phyloP scores from a whole-genome alignment of 2,329 filamentous ascomycete species.

The Lizonia empirigonia region DNA sequence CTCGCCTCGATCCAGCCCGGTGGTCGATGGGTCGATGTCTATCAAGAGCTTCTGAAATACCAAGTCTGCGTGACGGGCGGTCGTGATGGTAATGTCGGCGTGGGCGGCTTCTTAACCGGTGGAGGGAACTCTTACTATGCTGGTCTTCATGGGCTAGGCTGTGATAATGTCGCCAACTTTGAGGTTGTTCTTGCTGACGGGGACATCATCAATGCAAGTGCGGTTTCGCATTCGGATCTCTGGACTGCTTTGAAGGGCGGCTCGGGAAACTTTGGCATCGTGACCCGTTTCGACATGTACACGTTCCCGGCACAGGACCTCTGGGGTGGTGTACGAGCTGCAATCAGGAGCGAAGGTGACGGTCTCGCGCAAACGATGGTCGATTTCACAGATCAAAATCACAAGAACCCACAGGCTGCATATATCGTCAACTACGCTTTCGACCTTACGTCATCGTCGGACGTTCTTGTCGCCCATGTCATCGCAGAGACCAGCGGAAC shows the following conservation, averaged over 20 bases:
- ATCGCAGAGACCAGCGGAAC: constrained; percentile 15
- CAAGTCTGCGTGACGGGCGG: constrained; percentile 25
- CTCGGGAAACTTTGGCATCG: constrained; percentile 52
- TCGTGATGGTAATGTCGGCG: constrained; percentile 36
- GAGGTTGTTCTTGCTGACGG: constrained; percentile 48
- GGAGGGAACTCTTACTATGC: constrained; percentile 29
- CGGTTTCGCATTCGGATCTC: constrained; percentile 42
- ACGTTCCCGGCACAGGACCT: constrained; percentile 23
- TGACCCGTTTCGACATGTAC: constrained; percentile 50
- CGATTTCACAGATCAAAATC: constrained; percentile 32
- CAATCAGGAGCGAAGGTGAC: neutral
- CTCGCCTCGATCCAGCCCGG: constrained; percentile 35
- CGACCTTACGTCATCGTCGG: neutral
- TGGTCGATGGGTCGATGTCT: constrained; percentile 45
- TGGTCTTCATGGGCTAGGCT: constrained; percentile 22
- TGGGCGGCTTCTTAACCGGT: constrained; percentile 39
- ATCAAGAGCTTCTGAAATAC: constrained; percentile 31
- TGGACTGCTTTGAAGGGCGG: constrained; percentile 52
- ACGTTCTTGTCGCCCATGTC: constrained; percentile 13
- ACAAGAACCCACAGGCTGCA: constrained; percentile 17
- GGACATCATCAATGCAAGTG: constrained; percentile 46
- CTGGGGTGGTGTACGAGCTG: constrained; percentile 22
- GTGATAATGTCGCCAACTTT: constrained; percentile 33
- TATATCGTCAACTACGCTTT: constrained; percentile 17
- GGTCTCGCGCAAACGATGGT: constrained; percentile 11